phyloP scores from a whole-genome alignment of 192 early-diverging fungal genomes.

The Powellomyces hirtus region DNA sequence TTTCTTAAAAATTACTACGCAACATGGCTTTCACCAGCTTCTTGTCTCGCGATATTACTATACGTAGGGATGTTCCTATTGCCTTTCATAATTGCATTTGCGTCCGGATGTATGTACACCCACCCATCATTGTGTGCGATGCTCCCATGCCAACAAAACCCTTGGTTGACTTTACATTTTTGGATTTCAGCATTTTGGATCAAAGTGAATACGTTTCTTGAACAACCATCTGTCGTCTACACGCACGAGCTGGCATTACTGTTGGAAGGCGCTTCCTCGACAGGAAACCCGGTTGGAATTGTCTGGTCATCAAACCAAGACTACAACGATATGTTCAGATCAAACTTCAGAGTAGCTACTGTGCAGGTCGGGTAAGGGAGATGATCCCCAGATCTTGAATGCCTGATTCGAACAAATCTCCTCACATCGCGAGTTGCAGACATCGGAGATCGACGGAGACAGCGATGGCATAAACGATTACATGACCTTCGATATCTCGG shows the following conservation, averaged over 20 bases:
- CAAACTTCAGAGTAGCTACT: background rate
- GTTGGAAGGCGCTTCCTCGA: conserved; percentile 23
- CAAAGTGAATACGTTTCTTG: conserved; percentile 29
- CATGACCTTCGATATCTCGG: conserved; percentile 23
- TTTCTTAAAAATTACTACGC: conserved; percentile 34
- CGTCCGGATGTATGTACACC: conserved; percentile 27
- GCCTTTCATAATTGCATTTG: conserved; percentile 34
- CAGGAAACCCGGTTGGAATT: background rate
- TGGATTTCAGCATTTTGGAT: conserved; percentile 37
- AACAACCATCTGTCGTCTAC: conserved; percentile 37
- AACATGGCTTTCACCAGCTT: conserved; percentile 14
- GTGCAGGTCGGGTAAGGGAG: background rate
- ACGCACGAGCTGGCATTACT: conserved; percentile 24
- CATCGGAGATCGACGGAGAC: conserved; percentile 32
- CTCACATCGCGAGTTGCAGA: conserved; percentile 14
- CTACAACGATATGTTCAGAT: background rate
- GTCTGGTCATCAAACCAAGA: conserved; percentile 26
- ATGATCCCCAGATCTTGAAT: background rate
- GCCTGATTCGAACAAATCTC: background rate
- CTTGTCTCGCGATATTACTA: conserved; percentile 16
- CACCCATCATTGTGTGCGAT: background rate
- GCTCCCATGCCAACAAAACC: background rate
- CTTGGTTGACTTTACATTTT: background rate
- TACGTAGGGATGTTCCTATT: conserved; percentile 6
- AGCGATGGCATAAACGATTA: conserved; percentile 38